Base-by-base conservation (phyloP, 164 flowering plant genomes). In the Malania oleifera region DNA sequence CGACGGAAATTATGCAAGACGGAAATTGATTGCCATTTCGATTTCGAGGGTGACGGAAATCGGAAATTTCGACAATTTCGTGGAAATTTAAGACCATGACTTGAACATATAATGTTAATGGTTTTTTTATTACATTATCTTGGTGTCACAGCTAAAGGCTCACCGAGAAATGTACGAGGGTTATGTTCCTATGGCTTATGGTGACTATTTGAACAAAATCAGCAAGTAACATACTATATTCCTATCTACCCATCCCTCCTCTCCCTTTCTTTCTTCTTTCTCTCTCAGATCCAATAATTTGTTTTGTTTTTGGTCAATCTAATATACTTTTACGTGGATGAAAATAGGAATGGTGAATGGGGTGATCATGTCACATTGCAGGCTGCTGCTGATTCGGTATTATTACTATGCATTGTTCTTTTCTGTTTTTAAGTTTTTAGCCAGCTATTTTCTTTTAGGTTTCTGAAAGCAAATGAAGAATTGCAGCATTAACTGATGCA, bases 341-440 rank as follows among this genome's bases (percentile, higher is more conserved):
- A 23, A 23, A 24, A 50, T 27, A 50, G 53, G 53, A 50, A 15
- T 50, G 53, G 53, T 0, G 53, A 50, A 50, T 50, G 53, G 53
- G 53, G 53, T 7, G 53, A 50, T 50, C 53, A 50, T 50, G 53
- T 50, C 29, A 50, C 53, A 7, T 50, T 50, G 53, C 53, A 50
- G 53, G 53, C 53, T 24, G 53, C 53, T 27, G 53, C 53, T 24
- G 53, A 50, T 50, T 23, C 53, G 29, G 53, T 50, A 50, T 6
- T 34, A 34, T 34, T 12, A 7, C 11, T 34, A 7, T 7, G 38
- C 38, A 7, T 12, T 34, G 10, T 34, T 34, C 38, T 34, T 34
- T 34, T 34, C 7, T 12, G 11, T 34, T 12, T 7, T 34, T 7
- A 7, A 7, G 7, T 7, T 12, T 34, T 34, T 34, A 7, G 10